phyloP scores from a whole-genome alignment of 805 yeast genomes.

The Ogataea paradorogensis region DNA sequence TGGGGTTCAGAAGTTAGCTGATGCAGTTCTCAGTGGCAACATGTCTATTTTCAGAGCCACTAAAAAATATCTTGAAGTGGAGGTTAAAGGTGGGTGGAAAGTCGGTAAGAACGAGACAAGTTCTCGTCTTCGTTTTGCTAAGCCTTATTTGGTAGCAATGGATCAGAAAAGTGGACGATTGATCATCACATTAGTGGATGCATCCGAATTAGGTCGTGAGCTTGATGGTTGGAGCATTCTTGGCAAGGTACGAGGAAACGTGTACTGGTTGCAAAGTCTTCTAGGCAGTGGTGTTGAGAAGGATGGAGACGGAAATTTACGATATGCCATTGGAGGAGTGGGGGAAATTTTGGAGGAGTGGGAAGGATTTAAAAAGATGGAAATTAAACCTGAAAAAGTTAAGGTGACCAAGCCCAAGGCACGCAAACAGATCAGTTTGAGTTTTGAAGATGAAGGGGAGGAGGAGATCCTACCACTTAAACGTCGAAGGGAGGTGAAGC shows the following conservation, averaged over 20 bases:
- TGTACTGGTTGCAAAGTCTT: slow-evolving; percentile 14
- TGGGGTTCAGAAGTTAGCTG: slow-evolving; percentile 7
- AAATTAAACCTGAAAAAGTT: not conserved
- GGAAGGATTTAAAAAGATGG: slow-evolving; percentile 4
- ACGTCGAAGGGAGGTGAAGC: slow-evolving; percentile 41
- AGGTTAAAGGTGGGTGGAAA: not conserved
- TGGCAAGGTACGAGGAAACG: slow-evolving; percentile 17
- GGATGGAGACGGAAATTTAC: slow-evolving; percentile 7
- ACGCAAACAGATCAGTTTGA: slow-evolving; percentile 9
- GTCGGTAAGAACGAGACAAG: slow-evolving; percentile 7
- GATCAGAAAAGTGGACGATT: slow-evolving; percentile 6
- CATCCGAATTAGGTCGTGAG: slow-evolving; percentile 6
- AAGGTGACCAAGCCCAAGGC: not conserved
- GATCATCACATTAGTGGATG: slow-evolving; percentile 11
- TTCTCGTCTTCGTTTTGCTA: slow-evolving; percentile 10
- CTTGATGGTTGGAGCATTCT: slow-evolving; percentile 17
- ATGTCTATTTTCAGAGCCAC: slow-evolving; percentile 9
- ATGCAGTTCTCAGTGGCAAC: slow-evolving; percentile 3
- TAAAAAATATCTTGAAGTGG: slow-evolving; percentile 4
- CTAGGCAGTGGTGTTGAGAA: slow-evolving; percentile 6
- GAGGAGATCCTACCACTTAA: slow-evolving; percentile 27
- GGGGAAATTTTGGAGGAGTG: slow-evolving; percentile 7
- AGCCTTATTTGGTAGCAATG: slow-evolving; percentile 15
- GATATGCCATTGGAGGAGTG: slow-evolving; percentile 11
- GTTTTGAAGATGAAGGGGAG: slow-evolving; percentile 16